These are phyloP conservation scores for Zygosaccharomyces bailii DNA, from an alignment of 805 yeast genomes.

Conservation along the genomic window DNA sequence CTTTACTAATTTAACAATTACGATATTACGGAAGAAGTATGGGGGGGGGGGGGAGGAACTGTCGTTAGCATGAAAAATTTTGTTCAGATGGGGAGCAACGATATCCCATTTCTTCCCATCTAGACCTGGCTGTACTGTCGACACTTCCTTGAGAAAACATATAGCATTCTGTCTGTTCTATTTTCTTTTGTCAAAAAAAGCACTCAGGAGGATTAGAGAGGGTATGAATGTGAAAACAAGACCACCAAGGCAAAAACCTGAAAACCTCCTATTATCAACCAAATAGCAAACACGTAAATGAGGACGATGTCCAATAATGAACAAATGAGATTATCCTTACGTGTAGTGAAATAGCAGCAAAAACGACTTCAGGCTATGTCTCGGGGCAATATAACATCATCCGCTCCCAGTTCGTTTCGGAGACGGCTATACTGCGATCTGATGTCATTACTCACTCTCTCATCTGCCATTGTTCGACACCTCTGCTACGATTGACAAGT, in stretches of 20 bases:
- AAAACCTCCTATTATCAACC: too few relatives aligned
- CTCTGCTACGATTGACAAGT: too few relatives aligned
- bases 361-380: not conserved
- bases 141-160: slow-evolving; percentile 7
- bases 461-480: too few relatives aligned
- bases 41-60: slow-evolving; percentile 13
- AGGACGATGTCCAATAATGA: too few relatives aligned
- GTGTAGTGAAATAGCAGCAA: not conserved
- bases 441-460: not conserved
- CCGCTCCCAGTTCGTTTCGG: not conserved
- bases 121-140: slow-evolving; percentile 6
- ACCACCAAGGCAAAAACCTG: too few relatives aligned
- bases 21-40: not conserved
- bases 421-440: not conserved
- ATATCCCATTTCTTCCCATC: slow-evolving; percentile 10
- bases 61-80: slow-evolving; percentile 5
- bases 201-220: too few relatives aligned
- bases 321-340: not conserved
- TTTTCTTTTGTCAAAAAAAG: too few relatives aligned
- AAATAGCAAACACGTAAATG: too few relatives aligned
- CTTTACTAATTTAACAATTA: not conserved
- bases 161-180: not conserved
- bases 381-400: slow-evolving; percentile 2
- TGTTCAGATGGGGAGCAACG: slow-evolving; percentile 8
- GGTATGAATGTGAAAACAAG: too few relatives aligned